These are phyloP conservation scores for Pleurotus sapidus DNA, from an alignment of 768 basidiomycete genomes.

Conservation along the genomic window DNA sequence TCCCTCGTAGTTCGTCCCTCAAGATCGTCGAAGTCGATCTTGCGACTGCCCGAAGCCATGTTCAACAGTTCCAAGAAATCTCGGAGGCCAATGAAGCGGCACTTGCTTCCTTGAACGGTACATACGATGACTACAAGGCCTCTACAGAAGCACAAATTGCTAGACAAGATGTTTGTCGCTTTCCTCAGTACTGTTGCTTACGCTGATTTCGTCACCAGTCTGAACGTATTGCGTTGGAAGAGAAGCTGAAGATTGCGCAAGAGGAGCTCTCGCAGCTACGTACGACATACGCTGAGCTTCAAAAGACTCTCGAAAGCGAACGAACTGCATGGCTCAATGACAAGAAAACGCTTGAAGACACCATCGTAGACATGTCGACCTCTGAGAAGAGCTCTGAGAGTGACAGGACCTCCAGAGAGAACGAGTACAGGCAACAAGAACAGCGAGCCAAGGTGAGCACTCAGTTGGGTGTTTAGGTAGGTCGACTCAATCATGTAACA, in stretches of 20 bases:
- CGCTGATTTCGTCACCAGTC: constrained; percentile 38
- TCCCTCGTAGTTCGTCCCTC: constrained; percentile 54
- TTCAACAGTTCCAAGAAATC: constrained; percentile 85
- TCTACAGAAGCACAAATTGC: constrained; percentile 69
- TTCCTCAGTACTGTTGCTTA: not conserved
- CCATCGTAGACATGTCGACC: constrained; percentile 76
- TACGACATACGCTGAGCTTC: constrained; percentile 52
- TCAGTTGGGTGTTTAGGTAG: not conserved
- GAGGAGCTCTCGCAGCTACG: constrained; percentile 50
- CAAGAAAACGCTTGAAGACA: constrained; percentile 79
- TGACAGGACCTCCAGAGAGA: constrained; percentile 61
- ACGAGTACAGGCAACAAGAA: constrained; percentile 63
- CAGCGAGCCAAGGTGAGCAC: constrained; percentile 61
- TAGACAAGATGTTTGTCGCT: constrained; percentile 55
- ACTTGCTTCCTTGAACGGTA: constrained; percentile 61
- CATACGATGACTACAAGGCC: constrained; percentile 78
- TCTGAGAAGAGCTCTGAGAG: constrained; percentile 68
- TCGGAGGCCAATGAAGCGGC: constrained; percentile 81
- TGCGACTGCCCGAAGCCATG: constrained; percentile 63
- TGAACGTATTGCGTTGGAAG: constrained; percentile 60
- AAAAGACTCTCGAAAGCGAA: constrained; percentile 66
- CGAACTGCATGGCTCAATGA: constrained; percentile 71
- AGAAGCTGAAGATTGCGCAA: constrained; percentile 52
- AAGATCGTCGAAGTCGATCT: constrained; percentile 80
- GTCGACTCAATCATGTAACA: not conserved